phyloP scores from a whole-genome alignment of 331 rosid genomes.

The Acacia pycnantha region DNA sequence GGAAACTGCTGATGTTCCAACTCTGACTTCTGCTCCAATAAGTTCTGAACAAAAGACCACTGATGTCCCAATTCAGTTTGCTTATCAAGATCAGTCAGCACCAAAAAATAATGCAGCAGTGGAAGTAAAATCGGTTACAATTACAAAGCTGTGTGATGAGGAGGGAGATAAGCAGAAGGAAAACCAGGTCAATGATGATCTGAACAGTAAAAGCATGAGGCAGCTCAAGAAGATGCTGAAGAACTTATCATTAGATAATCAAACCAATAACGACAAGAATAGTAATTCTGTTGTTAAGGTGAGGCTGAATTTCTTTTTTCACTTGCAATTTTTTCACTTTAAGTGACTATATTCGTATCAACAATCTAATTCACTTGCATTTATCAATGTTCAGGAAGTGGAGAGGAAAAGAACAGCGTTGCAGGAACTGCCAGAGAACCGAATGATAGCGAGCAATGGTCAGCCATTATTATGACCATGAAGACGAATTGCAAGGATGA shows the following conservation, averaged over 20 bases:
- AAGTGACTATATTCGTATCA: background rate
- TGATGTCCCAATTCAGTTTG: background rate
- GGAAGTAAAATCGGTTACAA: background rate
- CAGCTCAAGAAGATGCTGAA: slow-evolving; percentile 53
- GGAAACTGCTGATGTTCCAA: background rate
- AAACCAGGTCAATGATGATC: slow-evolving; percentile 2
- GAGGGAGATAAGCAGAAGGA: slow-evolving; percentile 26
- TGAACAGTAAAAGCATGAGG: slow-evolving; percentile 38
- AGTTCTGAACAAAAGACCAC: background rate
- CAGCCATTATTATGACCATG: slow-evolving; percentile 1
- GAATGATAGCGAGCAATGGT: slow-evolving; percentile 18
- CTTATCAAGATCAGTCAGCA: background rate
- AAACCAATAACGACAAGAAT: slow-evolving; percentile 5
- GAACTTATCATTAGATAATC: slow-evolving; percentile 17
- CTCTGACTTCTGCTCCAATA: background rate
- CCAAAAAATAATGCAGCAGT: background rate
- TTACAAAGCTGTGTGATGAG: background rate
- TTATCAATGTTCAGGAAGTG: slow-evolving; percentile 30
- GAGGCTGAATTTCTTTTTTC: slow-evolving; percentile 6
- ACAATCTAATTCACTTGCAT: background rate
- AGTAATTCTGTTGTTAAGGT: slow-evolving; percentile 31
- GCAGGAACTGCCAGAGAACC: slow-evolving; percentile 27
- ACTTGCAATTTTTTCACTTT: background rate
- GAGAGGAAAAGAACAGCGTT: slow-evolving; percentile 31
- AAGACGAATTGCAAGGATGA: background rate